Evolutionary conservation across 257 asterid genomes (phyloP).

Genomic region (Jacaranda mimosifolia): DNA sequence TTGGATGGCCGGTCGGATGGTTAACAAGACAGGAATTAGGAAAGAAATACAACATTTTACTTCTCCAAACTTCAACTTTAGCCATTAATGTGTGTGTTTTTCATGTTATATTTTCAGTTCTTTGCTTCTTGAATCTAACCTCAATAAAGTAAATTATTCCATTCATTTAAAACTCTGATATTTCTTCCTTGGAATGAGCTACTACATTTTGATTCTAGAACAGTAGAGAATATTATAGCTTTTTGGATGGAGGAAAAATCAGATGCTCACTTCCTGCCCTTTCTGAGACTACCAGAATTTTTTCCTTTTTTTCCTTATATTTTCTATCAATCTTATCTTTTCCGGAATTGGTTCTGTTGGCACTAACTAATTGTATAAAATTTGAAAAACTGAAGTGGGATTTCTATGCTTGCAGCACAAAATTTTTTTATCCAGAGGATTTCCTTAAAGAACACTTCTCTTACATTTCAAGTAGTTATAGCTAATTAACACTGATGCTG

Average conservation of each 20-base stretch:
- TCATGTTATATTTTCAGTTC: neutral
- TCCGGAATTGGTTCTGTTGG: neutral
- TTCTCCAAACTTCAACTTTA: neutral
- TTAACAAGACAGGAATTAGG: neutral
- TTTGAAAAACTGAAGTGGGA: neutral
- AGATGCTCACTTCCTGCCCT: neutral
- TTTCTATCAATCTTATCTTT: neutral
- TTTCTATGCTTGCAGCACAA: neutral
- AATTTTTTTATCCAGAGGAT: neutral
- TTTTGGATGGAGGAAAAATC: neutral
- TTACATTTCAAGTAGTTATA: neutral
- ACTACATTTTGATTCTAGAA: conserved; percentile 1
- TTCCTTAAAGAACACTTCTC: neutral
- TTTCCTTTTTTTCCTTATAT: neutral
- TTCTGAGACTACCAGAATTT: neutral
- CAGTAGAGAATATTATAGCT: conserved; percentile 14
- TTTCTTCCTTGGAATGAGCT: neutral
- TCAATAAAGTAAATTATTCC: neutral
- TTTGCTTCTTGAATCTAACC: neutral
- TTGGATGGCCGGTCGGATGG: neutral
- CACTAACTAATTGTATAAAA: neutral
- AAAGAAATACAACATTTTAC: neutral
- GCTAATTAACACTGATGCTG: conserved; percentile 21
- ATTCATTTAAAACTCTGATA: neutral
- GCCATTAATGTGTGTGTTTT: neutral